A percentile compares a stretch with the other conserved stretches of the same genome.
Evolutionary conservation across 305 asterid species (phyloP).

Genomic region (Fraxinus latifolia): DNA sequence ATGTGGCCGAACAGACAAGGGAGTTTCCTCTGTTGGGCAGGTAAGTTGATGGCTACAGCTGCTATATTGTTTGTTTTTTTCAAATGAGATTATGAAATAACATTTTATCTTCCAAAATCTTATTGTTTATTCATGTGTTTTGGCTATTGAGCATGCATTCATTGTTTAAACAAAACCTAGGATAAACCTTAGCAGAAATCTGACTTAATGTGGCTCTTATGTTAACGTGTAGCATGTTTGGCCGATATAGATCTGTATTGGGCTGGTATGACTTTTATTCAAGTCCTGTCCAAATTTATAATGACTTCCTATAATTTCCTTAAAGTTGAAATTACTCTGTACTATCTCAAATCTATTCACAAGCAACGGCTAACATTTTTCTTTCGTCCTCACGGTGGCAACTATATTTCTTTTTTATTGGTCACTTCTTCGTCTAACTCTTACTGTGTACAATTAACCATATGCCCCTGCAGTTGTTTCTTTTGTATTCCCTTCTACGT

Average conservation of each 20-base stretch:
- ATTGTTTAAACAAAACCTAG: conserved; percentile 13
- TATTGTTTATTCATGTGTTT: not conserved
- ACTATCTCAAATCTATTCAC: conserved; percentile 4
- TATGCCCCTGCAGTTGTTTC: conserved; percentile 7
- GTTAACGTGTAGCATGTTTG: not conserved
- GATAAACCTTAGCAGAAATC: not conserved
- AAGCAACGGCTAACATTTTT: not conserved
- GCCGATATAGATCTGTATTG: not conserved
- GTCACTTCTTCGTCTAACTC: not conserved
- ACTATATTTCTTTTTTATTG: not conserved
- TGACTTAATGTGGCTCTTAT: not conserved
- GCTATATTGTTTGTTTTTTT: conserved; percentile 17
- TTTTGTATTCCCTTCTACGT: conserved; percentile 15
- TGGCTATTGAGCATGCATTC: conserved; percentile 7
- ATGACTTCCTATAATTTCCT: not conserved
- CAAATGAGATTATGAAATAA: conserved; percentile 10
- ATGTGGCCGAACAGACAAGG: conserved; percentile 99
- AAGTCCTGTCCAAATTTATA: conserved; percentile 5
- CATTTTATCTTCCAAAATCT: conserved; percentile 1
- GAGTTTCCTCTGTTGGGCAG: conserved; percentile 98
- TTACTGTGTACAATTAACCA: not conserved
- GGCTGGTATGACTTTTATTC: conserved; percentile 2
- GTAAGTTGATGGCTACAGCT: conserved; percentile 41
- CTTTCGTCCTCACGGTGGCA: not conserved
- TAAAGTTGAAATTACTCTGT: conserved; percentile 6